Percentiles rank a stretch among this genome's conserved stretches.
phyloP scores from a whole-genome alignment of 2,329 filamentous ascomycete species.

The Stemphylium lycopersici region DNA sequence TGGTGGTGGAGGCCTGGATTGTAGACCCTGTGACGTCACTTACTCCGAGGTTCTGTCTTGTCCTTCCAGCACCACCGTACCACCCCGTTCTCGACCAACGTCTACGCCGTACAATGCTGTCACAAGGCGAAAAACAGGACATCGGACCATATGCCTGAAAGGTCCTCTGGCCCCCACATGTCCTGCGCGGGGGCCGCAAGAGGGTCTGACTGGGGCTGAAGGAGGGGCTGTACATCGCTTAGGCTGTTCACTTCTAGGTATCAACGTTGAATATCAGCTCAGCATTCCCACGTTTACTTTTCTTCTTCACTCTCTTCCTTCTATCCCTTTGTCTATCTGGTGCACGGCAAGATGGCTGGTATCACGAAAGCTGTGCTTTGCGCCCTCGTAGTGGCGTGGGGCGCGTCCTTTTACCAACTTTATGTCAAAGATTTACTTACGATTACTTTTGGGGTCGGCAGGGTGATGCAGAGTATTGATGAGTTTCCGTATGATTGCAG shows the following conservation, averaged over 20 bases:
- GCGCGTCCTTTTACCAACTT: slow-evolving; percentile 37
- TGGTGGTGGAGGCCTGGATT: background rate
- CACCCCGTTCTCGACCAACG: background rate
- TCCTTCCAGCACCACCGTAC: background rate
- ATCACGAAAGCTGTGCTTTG: slow-evolving; percentile 18
- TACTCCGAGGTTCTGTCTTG: background rate
- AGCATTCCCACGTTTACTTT: background rate
- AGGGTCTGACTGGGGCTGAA: slow-evolving; percentile 1
- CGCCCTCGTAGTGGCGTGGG: slow-evolving; percentile 32
- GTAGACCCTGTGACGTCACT: slow-evolving; percentile 13
- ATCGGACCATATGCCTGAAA: background rate
- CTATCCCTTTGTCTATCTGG: background rate
- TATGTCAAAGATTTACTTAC: slow-evolving; percentile 31
- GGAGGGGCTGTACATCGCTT: slow-evolving; percentile 1
- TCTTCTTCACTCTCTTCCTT: background rate
- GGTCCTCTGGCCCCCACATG: slow-evolving; percentile 11
- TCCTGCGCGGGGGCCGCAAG: background rate
- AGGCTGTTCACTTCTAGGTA: slow-evolving; percentile 10
- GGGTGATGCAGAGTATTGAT: slow-evolving; percentile 34
- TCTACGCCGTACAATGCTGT: background rate
- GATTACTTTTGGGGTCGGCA: slow-evolving; percentile 32
- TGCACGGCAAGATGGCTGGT: slow-evolving; percentile 15
- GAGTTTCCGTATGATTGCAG: slow-evolving; percentile 38
- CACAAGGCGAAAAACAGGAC: background rate
- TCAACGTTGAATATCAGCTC: slow-evolving; percentile 9